phyloP scores from a whole-genome alignment of 768 basidiomycete species.

The Lyophyllum shimeji region DNA sequence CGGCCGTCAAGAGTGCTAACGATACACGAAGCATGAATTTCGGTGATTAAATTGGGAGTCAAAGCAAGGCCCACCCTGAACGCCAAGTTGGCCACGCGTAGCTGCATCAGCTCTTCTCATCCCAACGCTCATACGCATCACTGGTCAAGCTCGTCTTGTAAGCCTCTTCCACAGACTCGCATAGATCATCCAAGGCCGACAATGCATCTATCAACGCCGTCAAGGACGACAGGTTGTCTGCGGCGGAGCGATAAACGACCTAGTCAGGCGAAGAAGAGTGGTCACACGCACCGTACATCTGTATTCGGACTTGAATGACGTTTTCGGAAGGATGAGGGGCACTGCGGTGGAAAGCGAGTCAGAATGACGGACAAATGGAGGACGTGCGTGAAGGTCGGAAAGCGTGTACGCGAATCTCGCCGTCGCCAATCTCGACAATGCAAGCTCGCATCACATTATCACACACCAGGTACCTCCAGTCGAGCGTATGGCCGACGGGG shows the following conservation, averaged over 20 bases:
- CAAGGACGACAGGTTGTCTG: slow-evolving; percentile 87
- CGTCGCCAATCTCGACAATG: neutral
- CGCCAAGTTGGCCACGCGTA: neutral
- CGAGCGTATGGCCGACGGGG: neutral
- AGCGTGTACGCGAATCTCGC: slow-evolving; percentile 2
- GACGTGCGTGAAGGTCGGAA: neutral
- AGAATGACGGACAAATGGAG: neutral
- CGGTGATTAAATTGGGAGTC: slow-evolving; percentile 13
- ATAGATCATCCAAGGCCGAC: slow-evolving; percentile 74
- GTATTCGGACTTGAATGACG: slow-evolving; percentile 94
- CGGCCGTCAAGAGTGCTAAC: slow-evolving; percentile 5
- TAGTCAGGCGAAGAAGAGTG: neutral
- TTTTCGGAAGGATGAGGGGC: slow-evolving; percentile 97
- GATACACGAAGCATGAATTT: slow-evolving; percentile 7
- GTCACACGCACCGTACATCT: slow-evolving; percentile 90
- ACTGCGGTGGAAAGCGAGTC: slow-evolving; percentile 34
- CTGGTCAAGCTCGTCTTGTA: slow-evolving; percentile 61
- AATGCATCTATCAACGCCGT: slow-evolving; percentile 78
- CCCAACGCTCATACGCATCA: slow-evolving; percentile 64
- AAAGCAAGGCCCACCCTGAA: neutral
- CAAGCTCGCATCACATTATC: neutral
- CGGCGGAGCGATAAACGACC: slow-evolving; percentile 1
- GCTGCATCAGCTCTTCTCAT: slow-evolving; percentile 54
- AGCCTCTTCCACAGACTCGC: slow-evolving; percentile 64
- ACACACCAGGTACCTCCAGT: slow-evolving; percentile 1